Evolutionary conservation across 257 asterid species (phyloP).

Genomic region (Przewalskia tangutica): DNA sequence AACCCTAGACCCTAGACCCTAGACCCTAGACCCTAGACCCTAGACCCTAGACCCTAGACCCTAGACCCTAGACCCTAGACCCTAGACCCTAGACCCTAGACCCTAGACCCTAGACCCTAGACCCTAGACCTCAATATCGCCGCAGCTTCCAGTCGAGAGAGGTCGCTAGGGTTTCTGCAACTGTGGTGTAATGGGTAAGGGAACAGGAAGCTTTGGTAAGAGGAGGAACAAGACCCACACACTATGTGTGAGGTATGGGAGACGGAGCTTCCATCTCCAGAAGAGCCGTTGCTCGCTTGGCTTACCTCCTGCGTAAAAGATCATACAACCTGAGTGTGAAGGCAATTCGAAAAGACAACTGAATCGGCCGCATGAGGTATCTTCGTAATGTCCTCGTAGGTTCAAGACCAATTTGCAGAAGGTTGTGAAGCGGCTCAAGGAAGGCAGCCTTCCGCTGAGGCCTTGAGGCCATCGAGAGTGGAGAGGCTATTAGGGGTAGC

Average conservation of each 20-base stretch:
- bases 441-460: slow-evolving; percentile 54
- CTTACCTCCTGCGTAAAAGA: slow-evolving; percentile 60
- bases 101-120: no score
- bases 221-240: slow-evolving; percentile 68
- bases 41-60: no score
- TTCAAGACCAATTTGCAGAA: slow-evolving; percentile 77
- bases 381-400: slow-evolving; percentile 60
- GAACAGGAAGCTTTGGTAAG: slow-evolving; percentile 62
- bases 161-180: slow-evolving; percentile 21
- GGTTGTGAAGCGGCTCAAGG: slow-evolving; percentile 72
- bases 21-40: no score
- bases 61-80: no score
- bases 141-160: neutral
- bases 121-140: no score
- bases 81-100: no score
- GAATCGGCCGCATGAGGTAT: slow-evolving; percentile 87
- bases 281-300: slow-evolving; percentile 70
- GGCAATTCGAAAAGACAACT: slow-evolving; percentile 86
- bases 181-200: slow-evolving; percentile 39
- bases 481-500: slow-evolving; percentile 9
- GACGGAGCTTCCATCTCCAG: slow-evolving; percentile 59
- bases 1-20: no score
- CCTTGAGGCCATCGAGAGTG: neutral
- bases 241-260: slow-evolving; percentile 53
- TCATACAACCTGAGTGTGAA: slow-evolving; percentile 68